phyloP scores from a whole-genome alignment of 2,329 filamentous ascomycete genomes.

The Lecanicillium sp. region DNA sequence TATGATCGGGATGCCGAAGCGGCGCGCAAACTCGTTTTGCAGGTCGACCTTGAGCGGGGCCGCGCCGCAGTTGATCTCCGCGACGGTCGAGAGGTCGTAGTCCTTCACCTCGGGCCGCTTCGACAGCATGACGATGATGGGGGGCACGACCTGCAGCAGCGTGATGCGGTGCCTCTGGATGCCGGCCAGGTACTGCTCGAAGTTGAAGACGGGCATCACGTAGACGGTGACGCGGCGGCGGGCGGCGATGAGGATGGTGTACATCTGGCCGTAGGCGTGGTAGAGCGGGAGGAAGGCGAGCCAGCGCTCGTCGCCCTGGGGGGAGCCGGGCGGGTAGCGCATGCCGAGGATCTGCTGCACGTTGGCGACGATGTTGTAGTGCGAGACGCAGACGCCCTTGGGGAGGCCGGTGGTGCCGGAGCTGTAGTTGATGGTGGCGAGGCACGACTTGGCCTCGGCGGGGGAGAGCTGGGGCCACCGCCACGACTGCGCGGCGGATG shows the following conservation, averaged over 20 bases:
- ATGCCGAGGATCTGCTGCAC: constrained; percentile 44
- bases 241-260: constrained; percentile 42
- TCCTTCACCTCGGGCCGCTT: constrained; percentile 47
- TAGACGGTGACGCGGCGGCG: constrained; percentile 43
- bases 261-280: constrained; percentile 53
- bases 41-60: constrained; percentile 42
- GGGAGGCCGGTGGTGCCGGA: constrained; percentile 47
- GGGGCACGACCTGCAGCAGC: constrained; percentile 48
- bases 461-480: constrained; percentile 33
- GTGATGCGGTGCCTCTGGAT: constrained; percentile 49
- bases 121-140: constrained; percentile 52
- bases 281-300: constrained; percentile 61
- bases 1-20: constrained; percentile 33
- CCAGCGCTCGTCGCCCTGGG: constrained; percentile 41
- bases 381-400: constrained; percentile 45
- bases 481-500: constrained; percentile 30
- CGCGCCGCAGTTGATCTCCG: constrained; percentile 43
- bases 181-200: constrained; percentile 43
- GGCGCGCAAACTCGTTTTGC: constrained; percentile 39
- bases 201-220: constrained; percentile 51
- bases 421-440: constrained; percentile 44
- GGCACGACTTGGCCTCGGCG: constrained; percentile 27
- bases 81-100: constrained; percentile 47
- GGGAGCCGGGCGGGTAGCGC: constrained; percentile 27
- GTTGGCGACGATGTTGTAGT: constrained; percentile 45